phyloP scores from a whole-genome alignment of 805 yeast genomes.

The Candida sakaeoensis region DNA sequence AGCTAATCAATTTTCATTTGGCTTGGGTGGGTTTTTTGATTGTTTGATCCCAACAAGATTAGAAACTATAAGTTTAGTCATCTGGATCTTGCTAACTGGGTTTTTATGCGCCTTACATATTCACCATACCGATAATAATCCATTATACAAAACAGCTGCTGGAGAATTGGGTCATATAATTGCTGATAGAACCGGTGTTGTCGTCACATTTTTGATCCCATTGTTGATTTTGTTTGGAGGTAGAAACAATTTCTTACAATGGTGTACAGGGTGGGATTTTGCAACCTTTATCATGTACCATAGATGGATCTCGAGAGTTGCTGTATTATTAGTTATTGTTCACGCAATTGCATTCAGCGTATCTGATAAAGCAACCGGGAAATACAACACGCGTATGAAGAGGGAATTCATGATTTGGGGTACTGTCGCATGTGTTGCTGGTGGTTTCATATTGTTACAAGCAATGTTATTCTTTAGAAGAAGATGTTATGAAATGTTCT shows the following conservation, averaged over 20 bases:
- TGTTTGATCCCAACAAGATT: slow-evolving; percentile 49
- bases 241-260: slow-evolving; percentile 64
- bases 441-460: slow-evolving; percentile 48
- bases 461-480: slow-evolving; percentile 55
- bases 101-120: slow-evolving; percentile 25
- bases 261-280: slow-evolving; percentile 51
- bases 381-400: slow-evolving; percentile 12
- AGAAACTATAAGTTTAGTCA: slow-evolving; percentile 42
- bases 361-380: slow-evolving; percentile 12
- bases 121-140: slow-evolving; percentile 22
- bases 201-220: slow-evolving; percentile 54
- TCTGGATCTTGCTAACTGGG: slow-evolving; percentile 34
- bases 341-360: slow-evolving; percentile 32
- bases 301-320: slow-evolving; percentile 53
- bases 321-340: slow-evolving; percentile 37
- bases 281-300: slow-evolving; percentile 58
- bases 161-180: slow-evolving; percentile 38
- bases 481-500: slow-evolving; percentile 49
- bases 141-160: slow-evolving; percentile 12
- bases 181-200: slow-evolving; percentile 54
- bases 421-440: slow-evolving; percentile 24
- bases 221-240: slow-evolving; percentile 62
- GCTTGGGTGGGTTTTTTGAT: slow-evolving; percentile 14
- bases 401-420: slow-evolving; percentile 26
- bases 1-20: slow-evolving; percentile 11